These are phyloP conservation scores for Rhazya stricta DNA, from an alignment of 257 asterid genomes.

Conservation along the genomic window DNA sequence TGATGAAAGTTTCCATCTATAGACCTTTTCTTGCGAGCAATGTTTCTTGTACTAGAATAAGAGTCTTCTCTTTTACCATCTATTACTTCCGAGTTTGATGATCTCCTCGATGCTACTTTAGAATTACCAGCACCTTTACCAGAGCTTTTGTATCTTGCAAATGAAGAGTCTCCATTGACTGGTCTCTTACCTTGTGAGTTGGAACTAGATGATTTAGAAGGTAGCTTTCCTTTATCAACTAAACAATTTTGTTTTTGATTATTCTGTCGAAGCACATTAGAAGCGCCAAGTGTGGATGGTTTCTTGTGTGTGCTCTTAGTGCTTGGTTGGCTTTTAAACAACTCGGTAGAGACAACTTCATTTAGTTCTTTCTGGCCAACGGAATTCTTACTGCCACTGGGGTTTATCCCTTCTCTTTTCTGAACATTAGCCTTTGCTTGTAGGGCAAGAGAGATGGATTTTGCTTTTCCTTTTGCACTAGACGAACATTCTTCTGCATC, in stretches of 20 bases:
- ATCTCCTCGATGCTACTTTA: constrained; percentile 50
- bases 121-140: constrained; percentile 40
- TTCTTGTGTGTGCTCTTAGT: constrained; percentile 43
- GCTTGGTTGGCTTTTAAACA: constrained; percentile 42
- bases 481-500: constrained; percentile 41
- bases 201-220: constrained; percentile 33
- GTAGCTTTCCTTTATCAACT: constrained; percentile 52
- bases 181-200: constrained; percentile 43
- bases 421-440: constrained; percentile 87
- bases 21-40: constrained; percentile 55
- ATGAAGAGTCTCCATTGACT: constrained; percentile 39
- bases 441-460: constrained; percentile 78
- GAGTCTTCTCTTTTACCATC: constrained; percentile 40
- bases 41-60: constrained; percentile 37
- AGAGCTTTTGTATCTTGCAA: constrained; percentile 37
- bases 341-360: constrained; percentile 38
- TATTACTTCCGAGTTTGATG: constrained; percentile 33
- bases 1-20: constrained; percentile 53
- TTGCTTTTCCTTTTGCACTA: constrained; percentile 42
- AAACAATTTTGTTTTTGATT: constrained; percentile 77
- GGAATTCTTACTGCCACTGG: constrained; percentile 24
- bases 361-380: constrained; percentile 38
- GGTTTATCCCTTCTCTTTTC: constrained; percentile 59
- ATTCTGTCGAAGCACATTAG: constrained; percentile 64
- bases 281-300: constrained; percentile 27